Base-by-base conservation (phyloP, 345 rosid species). In the Carallia brachiata region DNA sequence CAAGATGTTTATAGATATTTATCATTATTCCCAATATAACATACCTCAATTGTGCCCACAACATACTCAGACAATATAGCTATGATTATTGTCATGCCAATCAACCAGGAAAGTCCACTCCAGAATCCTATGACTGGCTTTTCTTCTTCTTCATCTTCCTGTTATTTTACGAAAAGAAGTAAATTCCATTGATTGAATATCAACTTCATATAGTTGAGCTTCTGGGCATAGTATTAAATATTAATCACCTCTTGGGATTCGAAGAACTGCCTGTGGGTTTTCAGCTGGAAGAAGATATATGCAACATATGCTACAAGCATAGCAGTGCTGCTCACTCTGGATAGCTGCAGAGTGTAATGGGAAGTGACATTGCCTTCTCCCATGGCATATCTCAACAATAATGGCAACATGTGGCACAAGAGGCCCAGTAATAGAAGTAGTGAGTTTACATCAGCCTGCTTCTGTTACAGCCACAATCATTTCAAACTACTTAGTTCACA, bases 1-100 rank as follows among this genome's bases (percentile, higher is more conserved):
- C 23, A 23, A 23, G 23, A 23, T 23, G 23, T 23, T 23, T 23
- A 23, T 23, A 23, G 23, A 23, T 23, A 23, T 23, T 23, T 23
- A 23, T 23, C 23, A 23, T 23, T 23, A 23, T 23, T 44, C 3
- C 50, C 50, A 44, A 44, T 36, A 37, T 28, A 39, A 17, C 47
- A 59, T 86, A 92, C 98, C 96, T 93, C 90, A 32, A 93, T 89
- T 48, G 98, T 93, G 75, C 93, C 89, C 36, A 93, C 98, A 8
- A 93, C 89, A 72, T 89, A 90, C 65, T 93, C 92, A 6, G 98
- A 93, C 65, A 93, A 75, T 68, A 93, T 71, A 52, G 98, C 98
- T 50, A 90, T 88, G 70, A 90, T 57, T 1, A 79, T 70, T 23
- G 98, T 93, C 97, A 93, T 93, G 8, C 82, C 82, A 37, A 79